A percentile compares a stretch with the other conserved stretches of the same genome.
phyloP scores from a whole-genome alignment of 257 asterid genomes.

The Fraxinus excelsior region DNA sequence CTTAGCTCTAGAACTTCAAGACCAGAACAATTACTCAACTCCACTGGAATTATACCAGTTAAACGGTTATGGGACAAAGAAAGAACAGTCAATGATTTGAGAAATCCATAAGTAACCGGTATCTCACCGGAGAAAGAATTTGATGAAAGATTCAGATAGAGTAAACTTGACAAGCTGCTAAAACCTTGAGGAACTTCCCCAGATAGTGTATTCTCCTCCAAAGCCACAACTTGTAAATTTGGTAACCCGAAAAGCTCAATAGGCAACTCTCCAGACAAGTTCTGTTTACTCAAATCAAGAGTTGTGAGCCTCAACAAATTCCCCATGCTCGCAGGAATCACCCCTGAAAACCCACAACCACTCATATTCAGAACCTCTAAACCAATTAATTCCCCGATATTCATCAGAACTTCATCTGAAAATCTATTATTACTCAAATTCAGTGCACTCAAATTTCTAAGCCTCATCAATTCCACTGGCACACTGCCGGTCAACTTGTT shows the following conservation, averaged over 20 bases:
- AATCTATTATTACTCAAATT: slow-evolving; percentile 61
- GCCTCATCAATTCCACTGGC: slow-evolving; percentile 56
- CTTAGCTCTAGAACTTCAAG: slow-evolving; percentile 63
- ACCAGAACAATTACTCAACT: slow-evolving; percentile 57
- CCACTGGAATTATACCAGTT: slow-evolving; percentile 56
- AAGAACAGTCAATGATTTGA: slow-evolving; percentile 50
- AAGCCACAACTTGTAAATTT: slow-evolving; percentile 55
- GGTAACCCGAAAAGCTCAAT: slow-evolving; percentile 75
- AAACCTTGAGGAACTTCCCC: slow-evolving; percentile 84
- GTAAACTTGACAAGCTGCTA: slow-evolving; percentile 73
- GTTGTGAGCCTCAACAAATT: slow-evolving; percentile 54
- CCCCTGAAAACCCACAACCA: slow-evolving; percentile 67
- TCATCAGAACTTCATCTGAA: slow-evolving; percentile 47
- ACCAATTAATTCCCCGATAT: slow-evolving; percentile 45
- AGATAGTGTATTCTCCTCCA: slow-evolving; percentile 59
- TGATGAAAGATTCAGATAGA: slow-evolving; percentile 62
- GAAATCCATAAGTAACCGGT: slow-evolving; percentile 73
- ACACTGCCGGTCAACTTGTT: slow-evolving; percentile 56
- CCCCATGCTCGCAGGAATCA: slow-evolving; percentile 59
- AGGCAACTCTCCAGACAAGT: slow-evolving; percentile 76
- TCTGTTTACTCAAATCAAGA: slow-evolving; percentile 79
- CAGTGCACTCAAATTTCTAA: slow-evolving; percentile 62
- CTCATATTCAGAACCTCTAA: slow-evolving; percentile 71
- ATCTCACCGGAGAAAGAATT: slow-evolving; percentile 63
- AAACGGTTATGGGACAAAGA: slow-evolving; percentile 56